phyloP scores from a whole-genome alignment of 768 basidiomycete species.

The Boletus subparvulus region DNA sequence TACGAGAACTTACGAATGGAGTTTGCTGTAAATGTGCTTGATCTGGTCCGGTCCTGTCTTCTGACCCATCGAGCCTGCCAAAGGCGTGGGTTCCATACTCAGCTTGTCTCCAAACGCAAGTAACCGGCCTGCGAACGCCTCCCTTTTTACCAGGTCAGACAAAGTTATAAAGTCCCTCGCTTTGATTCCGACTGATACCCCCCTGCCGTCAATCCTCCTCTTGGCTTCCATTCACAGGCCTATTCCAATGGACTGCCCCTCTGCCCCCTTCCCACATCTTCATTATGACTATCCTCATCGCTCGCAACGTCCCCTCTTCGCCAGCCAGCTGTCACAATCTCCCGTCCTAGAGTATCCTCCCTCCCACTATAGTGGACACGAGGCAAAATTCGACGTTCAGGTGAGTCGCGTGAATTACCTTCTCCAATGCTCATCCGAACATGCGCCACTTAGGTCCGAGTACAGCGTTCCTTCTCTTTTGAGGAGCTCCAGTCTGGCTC shows the following conservation, averaged over 20 bases:
- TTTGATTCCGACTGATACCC: conserved; percentile 1
- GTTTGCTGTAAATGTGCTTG: conserved; percentile 29
- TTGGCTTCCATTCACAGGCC: conserved; percentile 9
- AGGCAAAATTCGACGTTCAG: conserved; percentile 26
- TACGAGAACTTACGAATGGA: conserved; percentile 29
- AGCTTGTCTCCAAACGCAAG: conserved; percentile 18
- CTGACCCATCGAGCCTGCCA: conserved; percentile 31
- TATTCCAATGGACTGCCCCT: conserved; percentile 13
- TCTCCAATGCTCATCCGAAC: not conserved
- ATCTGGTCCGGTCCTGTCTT: conserved; percentile 29
- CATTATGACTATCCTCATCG: not conserved
- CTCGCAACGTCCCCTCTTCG: not conserved
- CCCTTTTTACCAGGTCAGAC: conserved; percentile 21
- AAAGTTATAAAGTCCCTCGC: conserved; percentile 33
- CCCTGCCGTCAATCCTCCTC: conserved; percentile 24
- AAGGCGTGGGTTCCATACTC: conserved; percentile 33
- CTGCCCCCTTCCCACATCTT: not conserved
- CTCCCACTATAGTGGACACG: conserved; percentile 5
- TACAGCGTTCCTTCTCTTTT: conserved; percentile 33
- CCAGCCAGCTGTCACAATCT: not conserved
- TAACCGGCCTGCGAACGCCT: conserved; percentile 19
- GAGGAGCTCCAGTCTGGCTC: conserved; percentile 36
- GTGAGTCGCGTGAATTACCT: not conserved
- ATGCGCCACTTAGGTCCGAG: conserved; percentile 22
- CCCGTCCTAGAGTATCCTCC: conserved; percentile 5